Percentiles rank a stretch among this genome's conserved stretches.
Conservation (phyloP, 2,329 filamentous ascomycete species). For the Aspergillus pseudotamarii region DNA sequence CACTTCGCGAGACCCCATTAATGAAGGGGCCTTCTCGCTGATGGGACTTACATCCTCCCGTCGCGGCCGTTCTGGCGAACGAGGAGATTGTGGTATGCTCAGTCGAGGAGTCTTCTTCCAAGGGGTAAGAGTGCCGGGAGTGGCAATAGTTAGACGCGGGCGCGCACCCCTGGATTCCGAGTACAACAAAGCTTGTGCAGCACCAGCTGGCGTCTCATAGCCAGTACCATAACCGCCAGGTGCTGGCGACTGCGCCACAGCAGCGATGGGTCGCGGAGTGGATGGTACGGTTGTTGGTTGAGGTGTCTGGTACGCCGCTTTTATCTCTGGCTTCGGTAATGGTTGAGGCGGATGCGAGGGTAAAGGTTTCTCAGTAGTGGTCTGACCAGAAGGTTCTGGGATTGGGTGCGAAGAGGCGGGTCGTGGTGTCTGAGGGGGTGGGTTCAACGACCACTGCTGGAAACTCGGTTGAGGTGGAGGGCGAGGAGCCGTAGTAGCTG, state of each 20-base stretch:
- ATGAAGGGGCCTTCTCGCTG: constrained; percentile 46
- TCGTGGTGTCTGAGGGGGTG: constrained; percentile 34
- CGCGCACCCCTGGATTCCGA: constrained; percentile 30
- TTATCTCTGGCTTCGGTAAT: constrained; percentile 17
- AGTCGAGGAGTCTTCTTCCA: constrained; percentile 45
- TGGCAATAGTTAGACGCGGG: constrained; percentile 40
- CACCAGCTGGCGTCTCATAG: constrained; percentile 33
- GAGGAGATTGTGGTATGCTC: constrained; percentile 38
- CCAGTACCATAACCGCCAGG: constrained; percentile 24
- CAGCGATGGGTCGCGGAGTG: constrained; percentile 28
- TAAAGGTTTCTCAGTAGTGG: constrained; percentile 22
- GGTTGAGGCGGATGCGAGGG: constrained; percentile 24
- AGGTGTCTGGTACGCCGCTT: constrained; percentile 19
- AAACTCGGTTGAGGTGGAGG: constrained; percentile 35
- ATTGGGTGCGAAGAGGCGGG: constrained; percentile 25
- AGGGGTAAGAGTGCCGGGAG: constrained; percentile 45
- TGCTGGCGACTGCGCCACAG: constrained; percentile 27
- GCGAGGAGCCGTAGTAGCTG: constrained; percentile 22
- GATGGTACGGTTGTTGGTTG: constrained; percentile 27
- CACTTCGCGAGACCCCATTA: constrained; percentile 32
- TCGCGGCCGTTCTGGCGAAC: constrained; percentile 44
- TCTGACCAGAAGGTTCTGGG: constrained; percentile 19
- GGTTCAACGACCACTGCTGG: constrained; percentile 42
- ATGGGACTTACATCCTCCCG: constrained; percentile 51
- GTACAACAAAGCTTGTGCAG: constrained; percentile 25